These are phyloP conservation scores for Auricularia heimuer DNA, from an alignment of 768 basidiomycete genomes.

Conservation along the genomic window DNA sequence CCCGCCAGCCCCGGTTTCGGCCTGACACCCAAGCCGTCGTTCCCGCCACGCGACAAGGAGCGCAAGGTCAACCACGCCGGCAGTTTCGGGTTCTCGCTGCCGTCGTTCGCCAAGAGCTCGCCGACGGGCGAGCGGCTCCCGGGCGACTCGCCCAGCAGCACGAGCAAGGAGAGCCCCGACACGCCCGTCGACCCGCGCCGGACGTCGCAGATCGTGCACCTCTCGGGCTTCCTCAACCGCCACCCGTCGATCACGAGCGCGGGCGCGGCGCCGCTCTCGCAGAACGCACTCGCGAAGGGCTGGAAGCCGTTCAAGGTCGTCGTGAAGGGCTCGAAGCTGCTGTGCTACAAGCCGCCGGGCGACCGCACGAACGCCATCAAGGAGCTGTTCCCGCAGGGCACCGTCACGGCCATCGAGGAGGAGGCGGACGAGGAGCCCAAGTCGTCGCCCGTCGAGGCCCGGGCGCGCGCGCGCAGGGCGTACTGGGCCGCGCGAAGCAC, in stretches of 20 bases:
- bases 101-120: background rate
- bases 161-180: background rate
- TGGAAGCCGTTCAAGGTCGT: slow-evolving; percentile 87
- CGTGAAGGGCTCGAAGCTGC: slow-evolving; percentile 74
- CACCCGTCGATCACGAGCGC: slow-evolving; percentile 29
- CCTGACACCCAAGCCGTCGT: background rate
- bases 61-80: background rate
- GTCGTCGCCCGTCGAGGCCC: slow-evolving; percentile 14
- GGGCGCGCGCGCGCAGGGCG: slow-evolving; percentile 29
- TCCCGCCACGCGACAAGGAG: background rate
- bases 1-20: background rate
- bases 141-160: background rate
- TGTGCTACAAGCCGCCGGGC: slow-evolving; percentile 76
- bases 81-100: background rate
- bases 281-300: slow-evolving; percentile 40
- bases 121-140: background rate
- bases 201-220: slow-evolving; percentile 65
- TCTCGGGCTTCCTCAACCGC: slow-evolving; percentile 69
- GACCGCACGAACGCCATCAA: slow-evolving; percentile 57
- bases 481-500: slow-evolving; percentile 71
- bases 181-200: slow-evolving; percentile 6
- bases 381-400: slow-evolving; percentile 60
- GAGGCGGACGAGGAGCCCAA: slow-evolving; percentile 27
- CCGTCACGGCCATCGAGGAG: slow-evolving; percentile 46
- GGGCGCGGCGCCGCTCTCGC: slow-evolving; percentile 3